Evolutionary conservation across 1,284 basidiomycete genomes (phyloP).

Genomic region (Ganoderma resinaceum): DNA sequence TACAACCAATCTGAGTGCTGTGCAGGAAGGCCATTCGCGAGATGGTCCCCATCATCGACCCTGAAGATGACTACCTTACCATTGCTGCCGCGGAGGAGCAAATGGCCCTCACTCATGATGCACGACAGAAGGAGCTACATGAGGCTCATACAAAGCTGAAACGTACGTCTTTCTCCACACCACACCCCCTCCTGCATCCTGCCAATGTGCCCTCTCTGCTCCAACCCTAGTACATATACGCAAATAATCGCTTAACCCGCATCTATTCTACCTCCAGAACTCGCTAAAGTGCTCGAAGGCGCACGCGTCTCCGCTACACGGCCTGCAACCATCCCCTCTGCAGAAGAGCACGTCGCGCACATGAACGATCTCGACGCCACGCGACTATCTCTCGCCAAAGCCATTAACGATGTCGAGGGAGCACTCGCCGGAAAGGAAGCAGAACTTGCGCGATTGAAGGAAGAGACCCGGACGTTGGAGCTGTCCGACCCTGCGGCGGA

Average conservation of each 20-base stretch:
- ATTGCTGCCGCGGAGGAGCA: constrained; percentile 75
- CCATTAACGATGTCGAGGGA: constrained; percentile 75
- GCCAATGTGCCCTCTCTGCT: background rate
- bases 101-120: constrained; percentile 60
- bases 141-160: constrained; percentile 67
- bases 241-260: background rate
- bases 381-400: constrained; percentile 72
- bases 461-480: constrained; percentile 65
- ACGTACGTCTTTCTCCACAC: constrained; percentile 48
- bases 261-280: constrained; percentile 47
- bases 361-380: constrained; percentile 71
- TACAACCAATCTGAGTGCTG: constrained; percentile 1
- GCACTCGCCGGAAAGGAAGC: constrained; percentile 70
- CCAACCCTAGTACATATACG: background rate
- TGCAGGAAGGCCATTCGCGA: constrained; percentile 68
- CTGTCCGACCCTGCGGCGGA: constrained; percentile 74
- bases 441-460: constrained; percentile 69
- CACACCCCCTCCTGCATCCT: background rate
- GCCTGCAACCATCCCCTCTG: constrained; percentile 71
- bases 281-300: constrained; percentile 70
- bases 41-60: constrained; percentile 73
- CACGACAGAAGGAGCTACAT: constrained; percentile 68
- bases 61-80: constrained; percentile 76
- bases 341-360: constrained; percentile 61
- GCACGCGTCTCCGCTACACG: constrained; percentile 75